phyloP scores from a whole-genome alignment of 2,329 filamentous ascomycete species.

The Sordariomycetes sp. region DNA sequence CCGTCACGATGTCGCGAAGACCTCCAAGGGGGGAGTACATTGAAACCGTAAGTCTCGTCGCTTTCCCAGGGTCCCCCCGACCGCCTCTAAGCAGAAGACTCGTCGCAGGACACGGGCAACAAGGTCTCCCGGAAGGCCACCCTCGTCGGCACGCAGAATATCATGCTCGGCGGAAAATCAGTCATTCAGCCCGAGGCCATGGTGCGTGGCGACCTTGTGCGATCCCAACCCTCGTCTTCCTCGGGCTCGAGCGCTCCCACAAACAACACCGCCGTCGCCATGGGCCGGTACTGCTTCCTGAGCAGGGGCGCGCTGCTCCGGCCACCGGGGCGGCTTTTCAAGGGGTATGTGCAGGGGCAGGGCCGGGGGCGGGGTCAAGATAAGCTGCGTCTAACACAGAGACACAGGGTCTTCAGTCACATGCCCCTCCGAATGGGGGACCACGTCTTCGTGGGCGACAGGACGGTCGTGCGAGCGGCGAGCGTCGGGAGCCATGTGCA shows the following conservation, averaged over 20 bases:
- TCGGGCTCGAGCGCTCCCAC: conserved; percentile 24
- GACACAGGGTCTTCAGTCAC: conserved; percentile 52
- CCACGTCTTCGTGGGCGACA: conserved; percentile 79
- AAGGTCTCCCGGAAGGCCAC: conserved; percentile 89
- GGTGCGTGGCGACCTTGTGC: conserved; percentile 80
- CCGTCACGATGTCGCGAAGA: conserved; percentile 58
- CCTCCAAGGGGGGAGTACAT: conserved; percentile 86
- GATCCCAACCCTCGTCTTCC: conserved; percentile 36
- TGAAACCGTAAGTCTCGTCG: conserved; percentile 60
- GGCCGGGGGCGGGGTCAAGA: background rate
- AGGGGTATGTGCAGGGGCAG: conserved; percentile 38
- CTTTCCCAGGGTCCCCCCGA: background rate
- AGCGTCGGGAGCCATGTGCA: conserved; percentile 77
- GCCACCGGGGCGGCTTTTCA: conserved; percentile 73
- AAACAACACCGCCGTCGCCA: conserved; percentile 63
- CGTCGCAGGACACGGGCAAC: conserved; percentile 80
- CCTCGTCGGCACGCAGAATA: conserved; percentile 93
- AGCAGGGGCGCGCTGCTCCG: conserved; percentile 67
- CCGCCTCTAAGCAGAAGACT: conserved; percentile 4
- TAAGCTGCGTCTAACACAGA: background rate
- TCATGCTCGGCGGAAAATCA: conserved; percentile 91
- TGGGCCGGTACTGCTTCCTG: conserved; percentile 87
- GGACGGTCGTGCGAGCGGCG: conserved; percentile 70
- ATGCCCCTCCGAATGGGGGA: conserved; percentile 89
- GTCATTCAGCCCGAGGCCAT: conserved; percentile 93